phyloP scores from a whole-genome alignment of 2,329 filamentous ascomycete genomes.

The Colletotrichum sp. region DNA sequence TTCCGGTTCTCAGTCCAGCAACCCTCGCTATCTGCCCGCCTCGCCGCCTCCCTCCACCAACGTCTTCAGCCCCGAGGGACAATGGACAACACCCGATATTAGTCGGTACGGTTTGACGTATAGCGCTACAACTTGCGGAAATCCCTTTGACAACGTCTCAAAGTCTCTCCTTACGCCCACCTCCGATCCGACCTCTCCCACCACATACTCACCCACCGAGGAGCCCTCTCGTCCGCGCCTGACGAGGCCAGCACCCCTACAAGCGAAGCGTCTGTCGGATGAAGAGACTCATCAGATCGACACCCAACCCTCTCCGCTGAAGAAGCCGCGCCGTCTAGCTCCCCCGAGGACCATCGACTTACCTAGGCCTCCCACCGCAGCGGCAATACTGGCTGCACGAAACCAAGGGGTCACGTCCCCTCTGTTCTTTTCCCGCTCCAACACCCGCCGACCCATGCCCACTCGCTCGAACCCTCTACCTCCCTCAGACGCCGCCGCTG shows the following conservation, averaged over 20 bases:
- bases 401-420: constrained; percentile 51
- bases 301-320: constrained; percentile 36
- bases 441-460: constrained; percentile 37
- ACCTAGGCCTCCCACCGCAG: constrained; percentile 24
- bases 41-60: constrained; percentile 4
- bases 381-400: constrained; percentile 26
- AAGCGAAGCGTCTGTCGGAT: constrained; percentile 33
- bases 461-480: constrained; percentile 42
- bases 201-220: background rate
- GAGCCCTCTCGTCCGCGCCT: background rate
- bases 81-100: constrained; percentile 24
- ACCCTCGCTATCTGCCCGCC: constrained; percentile 9
- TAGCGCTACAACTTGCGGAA: constrained; percentile 24
- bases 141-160: constrained; percentile 16
- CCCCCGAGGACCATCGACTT: constrained; percentile 52
- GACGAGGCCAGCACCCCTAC: constrained; percentile 15
- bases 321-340: constrained; percentile 54
- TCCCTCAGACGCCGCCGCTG: constrained; percentile 45
- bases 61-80: background rate
- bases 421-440: constrained; percentile 56
- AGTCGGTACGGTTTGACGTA: constrained; percentile 35
- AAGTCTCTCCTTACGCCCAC: constrained; percentile 6
- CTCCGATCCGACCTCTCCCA: constrained; percentile 9
- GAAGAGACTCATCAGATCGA: constrained; percentile 15
- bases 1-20: constrained; percentile 20